Evolutionary conservation across 2,329 filamentous ascomycete species (phyloP), one percentile per base, ranked within the genome.

Genomic region (Akanthomyces lecanii): DNA sequence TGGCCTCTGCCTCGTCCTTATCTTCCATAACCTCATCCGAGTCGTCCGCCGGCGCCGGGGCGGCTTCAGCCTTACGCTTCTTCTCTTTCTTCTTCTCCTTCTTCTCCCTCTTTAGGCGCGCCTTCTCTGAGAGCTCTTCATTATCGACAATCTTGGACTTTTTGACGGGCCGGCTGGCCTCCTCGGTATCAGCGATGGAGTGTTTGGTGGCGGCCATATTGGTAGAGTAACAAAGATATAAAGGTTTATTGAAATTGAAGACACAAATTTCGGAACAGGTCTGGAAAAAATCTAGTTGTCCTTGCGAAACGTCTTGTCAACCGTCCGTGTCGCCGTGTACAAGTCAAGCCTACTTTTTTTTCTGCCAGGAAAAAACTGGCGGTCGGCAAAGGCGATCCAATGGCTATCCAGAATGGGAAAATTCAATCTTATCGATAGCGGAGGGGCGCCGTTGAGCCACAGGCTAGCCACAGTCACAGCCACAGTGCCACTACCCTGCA

Each of bases 121-220:
- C 70, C 69, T 72, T 73, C 56, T 74, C 71, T 12, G 58, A 53
- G 53, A 64, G 59, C 51, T 69, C 66, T 50, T 72, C 67, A 56
- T 67, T 66, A 57, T 71, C 67, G 64, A 69, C 67, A 64, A 75
- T 67, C 72, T 78, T 78, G 64, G 72, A 71, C 70, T 78, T 78
- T 70, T 78, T 78, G 66, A 69, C 71, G 16, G 76, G 75, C 28
- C 74, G 72, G 28, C 68, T 66, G 12, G 67, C 61, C 45, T 69
- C 68, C 62, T 77, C 75, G 66, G 69, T 72, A 61, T 78, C 76
- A 38, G 71, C 71, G 66, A 76, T 71, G 21, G 68, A 65, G 65
- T 76, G 76, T 68, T 78, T 78, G 23, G 75, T 77, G 18, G 76
- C 77, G 52, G 76, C 75, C 77, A 78, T 78, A 61, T 53, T 59